phyloP scores from a whole-genome alignment of 2,329 filamentous ascomycete genomes.

The Colletotrichum simmondsii region DNA sequence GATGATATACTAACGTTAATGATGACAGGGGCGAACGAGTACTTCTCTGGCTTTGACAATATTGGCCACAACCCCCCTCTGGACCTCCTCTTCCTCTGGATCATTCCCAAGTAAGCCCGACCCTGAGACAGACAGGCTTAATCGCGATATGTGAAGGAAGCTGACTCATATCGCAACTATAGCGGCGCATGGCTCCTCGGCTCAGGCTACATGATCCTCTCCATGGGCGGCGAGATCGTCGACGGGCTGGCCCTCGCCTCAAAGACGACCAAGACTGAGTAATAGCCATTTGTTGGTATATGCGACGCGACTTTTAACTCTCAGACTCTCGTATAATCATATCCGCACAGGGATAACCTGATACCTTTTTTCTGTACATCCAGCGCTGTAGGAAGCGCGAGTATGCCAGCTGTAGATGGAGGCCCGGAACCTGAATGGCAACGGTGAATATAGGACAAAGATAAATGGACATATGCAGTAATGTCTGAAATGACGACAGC shows the following conservation, averaged over 20 bases:
- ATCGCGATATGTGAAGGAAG: not conserved
- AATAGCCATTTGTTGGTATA: conserved; percentile 8
- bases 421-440: no score
- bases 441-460: not conserved
- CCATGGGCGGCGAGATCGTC: conserved; percentile 60
- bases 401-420: no score
- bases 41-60: conserved; percentile 65
- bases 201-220: conserved; percentile 62
- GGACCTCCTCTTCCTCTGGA: conserved; percentile 63
- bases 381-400: no score
- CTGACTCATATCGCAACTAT: not conserved
- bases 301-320: not conserved
- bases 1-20: not conserved
- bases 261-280: conserved; percentile 52
- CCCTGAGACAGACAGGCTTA: not conserved
- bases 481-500: not conserved
- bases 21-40: conserved; percentile 63
- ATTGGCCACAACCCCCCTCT: conserved; percentile 64
- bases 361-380: not conserved
- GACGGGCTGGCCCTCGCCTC: conserved; percentile 54
- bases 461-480: not conserved
- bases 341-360: no score
- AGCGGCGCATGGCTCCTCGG: conserved; percentile 68
- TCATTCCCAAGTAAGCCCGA: conserved; percentile 65
- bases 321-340: no score